Evolutionary conservation across 106 monocot species (phyloP).

Genomic region (Apostasia shenzhenica): DNA sequence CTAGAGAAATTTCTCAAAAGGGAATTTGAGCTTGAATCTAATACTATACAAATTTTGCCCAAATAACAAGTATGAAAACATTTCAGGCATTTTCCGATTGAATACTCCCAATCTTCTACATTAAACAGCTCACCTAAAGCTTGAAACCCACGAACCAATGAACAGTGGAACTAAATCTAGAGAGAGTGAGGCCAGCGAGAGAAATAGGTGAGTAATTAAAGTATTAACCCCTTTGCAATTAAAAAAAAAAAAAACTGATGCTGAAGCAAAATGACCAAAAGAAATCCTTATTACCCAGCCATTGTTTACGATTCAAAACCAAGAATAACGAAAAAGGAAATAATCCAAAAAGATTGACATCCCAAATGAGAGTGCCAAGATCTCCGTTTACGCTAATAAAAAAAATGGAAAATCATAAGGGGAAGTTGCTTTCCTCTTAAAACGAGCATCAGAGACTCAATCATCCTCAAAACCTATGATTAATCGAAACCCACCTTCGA

Average conservation of each 20-base stretch:
- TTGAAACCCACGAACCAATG: no score
- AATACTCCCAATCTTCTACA: no score
- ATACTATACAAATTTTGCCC: no score
- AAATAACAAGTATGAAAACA: no score
- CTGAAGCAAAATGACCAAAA: background rate
- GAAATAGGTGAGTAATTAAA: background rate
- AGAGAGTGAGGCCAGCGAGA: background rate
- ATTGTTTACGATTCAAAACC: background rate
- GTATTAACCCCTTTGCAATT: no score
- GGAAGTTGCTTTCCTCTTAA: background rate
- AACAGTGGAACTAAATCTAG: background rate
- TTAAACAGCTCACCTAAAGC: no score
- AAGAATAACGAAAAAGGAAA: background rate
- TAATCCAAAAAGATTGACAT: background rate
- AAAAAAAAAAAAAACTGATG: background rate
- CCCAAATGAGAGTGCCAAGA: no score
- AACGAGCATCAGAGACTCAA: background rate
- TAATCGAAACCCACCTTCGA: background rate
- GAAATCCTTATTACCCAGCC: background rate
- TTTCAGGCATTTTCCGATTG: no score
- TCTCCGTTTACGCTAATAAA: no score
- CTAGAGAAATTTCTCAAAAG: no score
- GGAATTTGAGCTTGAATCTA: no score
- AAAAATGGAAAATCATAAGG: background rate
- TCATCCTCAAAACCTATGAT: no score